Base-by-base conservation (phyloP, 2,329 filamentous ascomycete genomes). In the Niveomyces coronatus region DNA sequence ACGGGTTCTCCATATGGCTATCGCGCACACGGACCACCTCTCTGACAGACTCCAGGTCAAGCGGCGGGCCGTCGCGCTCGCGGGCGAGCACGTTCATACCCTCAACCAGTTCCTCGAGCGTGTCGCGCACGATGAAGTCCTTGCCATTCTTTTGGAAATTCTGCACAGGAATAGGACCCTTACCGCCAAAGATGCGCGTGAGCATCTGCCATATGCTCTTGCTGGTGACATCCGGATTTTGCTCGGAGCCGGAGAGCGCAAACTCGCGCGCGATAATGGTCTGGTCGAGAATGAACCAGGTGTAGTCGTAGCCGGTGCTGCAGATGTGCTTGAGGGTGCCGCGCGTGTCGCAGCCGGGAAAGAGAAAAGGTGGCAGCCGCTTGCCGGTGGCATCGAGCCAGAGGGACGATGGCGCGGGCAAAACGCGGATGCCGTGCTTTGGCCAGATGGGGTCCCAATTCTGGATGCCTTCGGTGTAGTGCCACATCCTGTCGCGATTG, bases 381-480 rank as follows among this genome's bases (percentile, higher is more conserved):
- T 74, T 71, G 37, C 74, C 74, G 0, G 63, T 70, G 11, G 74
- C 74, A 41, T 79, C 74, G 0, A 79, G 65, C 74, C 74, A 79
- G 4, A 79, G 66, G 3, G 73, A 75, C 0, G 73, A 77, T 0
- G 75, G 75, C 0, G 68, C 75, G 0, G 75, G 72, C 11, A 79
- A 57, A 3, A 79, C 64, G 23, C 74, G 70, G 44, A 79, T 79
- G 15, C 74, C 74, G 47, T 79, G 75, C 11, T 48, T 43, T 0
- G 73, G 74, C 74, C 74, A 79, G 52, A 79, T 76, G 4, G 73
- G 62, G 39, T 77, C 56, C 74, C 74, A 79, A 51, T 79, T 78
- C 37, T 65, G 60, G 9, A 79, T 52, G 0, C 75, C 75, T 47
- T 79, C 75, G 9, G 73, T 78, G 50, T 79, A 79, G 52, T 79